These are phyloP conservation scores for Ambrosia trifida DNA, from an alignment of 129 eudicot species.

Conservation along the genomic window DNA sequence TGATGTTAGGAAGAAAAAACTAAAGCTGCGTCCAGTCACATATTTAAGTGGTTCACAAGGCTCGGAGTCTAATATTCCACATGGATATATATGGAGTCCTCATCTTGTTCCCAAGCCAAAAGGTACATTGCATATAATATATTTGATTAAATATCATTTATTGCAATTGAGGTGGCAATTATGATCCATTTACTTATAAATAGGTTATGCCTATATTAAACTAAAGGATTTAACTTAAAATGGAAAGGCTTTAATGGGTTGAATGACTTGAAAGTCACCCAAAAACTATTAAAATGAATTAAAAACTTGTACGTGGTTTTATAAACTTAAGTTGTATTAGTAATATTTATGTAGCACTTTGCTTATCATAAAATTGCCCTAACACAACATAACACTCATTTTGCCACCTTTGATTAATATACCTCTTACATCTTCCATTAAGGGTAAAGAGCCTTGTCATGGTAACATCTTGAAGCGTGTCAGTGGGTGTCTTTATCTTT, in stretches of 20 bases:
- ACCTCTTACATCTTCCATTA: constrained; percentile 9
- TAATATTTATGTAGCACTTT: neutral
- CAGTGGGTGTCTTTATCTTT: too few relatives aligned
- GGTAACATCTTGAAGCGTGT: too few relatives aligned
- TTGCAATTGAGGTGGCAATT: neutral
- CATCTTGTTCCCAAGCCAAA: constrained; percentile 98
- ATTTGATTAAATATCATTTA: neutral
- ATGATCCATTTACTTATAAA: neutral
- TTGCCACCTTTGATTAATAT: neutral
- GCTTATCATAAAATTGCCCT: neutral
- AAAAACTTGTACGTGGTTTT: neutral
- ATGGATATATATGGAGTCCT: constrained; percentile 98
- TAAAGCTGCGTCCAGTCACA: constrained; percentile 89
- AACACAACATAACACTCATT: neutral
- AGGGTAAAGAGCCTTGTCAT: neutral
- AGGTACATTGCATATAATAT: constrained; percentile 46
- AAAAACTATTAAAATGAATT: neutral
- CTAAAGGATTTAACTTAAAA: neutral
- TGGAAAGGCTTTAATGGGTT: neutral
- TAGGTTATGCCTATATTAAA: neutral
- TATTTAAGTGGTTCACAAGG: constrained; percentile 96
- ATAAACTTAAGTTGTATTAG: neutral
- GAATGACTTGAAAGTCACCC: neutral
- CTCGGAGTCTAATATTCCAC: constrained; percentile 79
- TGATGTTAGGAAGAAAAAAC: constrained; percentile 90